Evolutionary conservation across 805 yeast genomes (phyloP), one percentile per base, ranked within the genome.

Genomic region (Ogataea nitratoaversa): DNA sequence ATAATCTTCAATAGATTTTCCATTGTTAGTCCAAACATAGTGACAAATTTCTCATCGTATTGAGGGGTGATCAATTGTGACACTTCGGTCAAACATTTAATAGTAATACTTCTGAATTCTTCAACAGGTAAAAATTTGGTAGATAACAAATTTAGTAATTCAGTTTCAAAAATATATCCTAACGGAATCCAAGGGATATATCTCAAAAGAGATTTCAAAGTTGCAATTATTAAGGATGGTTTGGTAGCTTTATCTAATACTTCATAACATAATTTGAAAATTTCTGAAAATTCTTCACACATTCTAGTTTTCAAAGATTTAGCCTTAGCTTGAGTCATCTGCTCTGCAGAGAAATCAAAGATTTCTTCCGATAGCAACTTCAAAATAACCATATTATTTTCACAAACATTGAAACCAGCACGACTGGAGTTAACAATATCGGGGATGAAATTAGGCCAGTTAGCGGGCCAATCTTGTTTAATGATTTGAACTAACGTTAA

Each of bases 401-500:
- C 99, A 68, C 99, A 93, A 38, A 93, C 96, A 56, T 89, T 91
- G 62, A 85, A 79, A 18, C 93, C 82, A 12, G 91, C 79, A 48
- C 87, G 78, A 34, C 95, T 82, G 48, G 95, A 82, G 44, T 74
- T 77, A 34, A 91, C 93, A 41, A 93, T 77, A 62, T 93, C 99
- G 14, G 96, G 96, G 37, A 93, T 84, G 56, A 93, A 93, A 54
- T 83, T 85, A 16, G 98, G 98, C 99, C 99, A 93, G 62, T 90
- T 85, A 53, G 82, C 87, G 25, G 99, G 99, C 99, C 99, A 93
- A 62, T 93, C 99, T 66, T 93, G 98, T 58, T 93, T 93, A 57
- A 93, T 77, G 38, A 93, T 82, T 57, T 90, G 95, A 28, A 93
- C 99, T 55, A 93, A 71, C 13, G 98, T 91, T 57, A 93, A 73